Percentiles rank a stretch among this genome's conserved stretches.
Conservation (phyloP, 2,329 filamentous ascomycete genomes). For the Trichoderma polysporum region DNA sequence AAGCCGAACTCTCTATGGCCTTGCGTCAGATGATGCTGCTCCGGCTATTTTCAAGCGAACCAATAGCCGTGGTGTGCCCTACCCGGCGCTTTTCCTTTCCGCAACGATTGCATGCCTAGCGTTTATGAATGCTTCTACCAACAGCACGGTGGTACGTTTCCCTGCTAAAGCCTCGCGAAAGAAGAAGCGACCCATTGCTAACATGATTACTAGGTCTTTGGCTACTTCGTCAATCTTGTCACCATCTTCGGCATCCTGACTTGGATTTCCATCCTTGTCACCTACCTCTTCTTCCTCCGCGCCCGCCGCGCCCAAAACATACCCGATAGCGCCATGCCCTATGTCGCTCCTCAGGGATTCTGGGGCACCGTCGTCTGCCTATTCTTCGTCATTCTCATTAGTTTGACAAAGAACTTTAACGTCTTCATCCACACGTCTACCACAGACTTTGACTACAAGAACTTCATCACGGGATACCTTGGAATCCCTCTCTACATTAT, state of each 20-base stretch:
- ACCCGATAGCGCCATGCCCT: constrained; percentile 56
- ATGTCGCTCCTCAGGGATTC: constrained; percentile 69
- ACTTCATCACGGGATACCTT: constrained; percentile 74
- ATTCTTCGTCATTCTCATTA: constrained; percentile 68
- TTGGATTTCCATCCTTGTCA: constrained; percentile 67
- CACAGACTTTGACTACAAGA: constrained; percentile 66
- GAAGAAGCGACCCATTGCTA: not conserved
- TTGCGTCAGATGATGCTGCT: constrained; percentile 70
- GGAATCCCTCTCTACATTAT: constrained; percentile 73
- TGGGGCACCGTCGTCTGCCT: constrained; percentile 68
- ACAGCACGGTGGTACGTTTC: constrained; percentile 42
- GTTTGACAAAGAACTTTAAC: constrained; percentile 79
- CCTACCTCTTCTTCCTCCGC: constrained; percentile 65
- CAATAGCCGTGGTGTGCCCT: constrained; percentile 68
- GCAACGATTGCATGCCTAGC: constrained; percentile 64
- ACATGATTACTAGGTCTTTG: constrained; percentile 48
- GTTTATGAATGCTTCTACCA: constrained; percentile 63
- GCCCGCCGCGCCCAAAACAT: constrained; percentile 62
- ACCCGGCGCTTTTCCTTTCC: constrained; percentile 62
- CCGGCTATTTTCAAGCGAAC: constrained; percentile 70
- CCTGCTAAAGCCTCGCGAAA: no score
- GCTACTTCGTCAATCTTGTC: constrained; percentile 66
- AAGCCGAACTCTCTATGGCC: constrained; percentile 69
- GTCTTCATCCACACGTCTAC: constrained; percentile 61
- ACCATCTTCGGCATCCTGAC: constrained; percentile 66